Evolutionary conservation across 2,329 filamentous ascomycete species (phyloP), one percentile per base, ranked within the genome.

Genomic region (Thelonectria olida): DNA sequence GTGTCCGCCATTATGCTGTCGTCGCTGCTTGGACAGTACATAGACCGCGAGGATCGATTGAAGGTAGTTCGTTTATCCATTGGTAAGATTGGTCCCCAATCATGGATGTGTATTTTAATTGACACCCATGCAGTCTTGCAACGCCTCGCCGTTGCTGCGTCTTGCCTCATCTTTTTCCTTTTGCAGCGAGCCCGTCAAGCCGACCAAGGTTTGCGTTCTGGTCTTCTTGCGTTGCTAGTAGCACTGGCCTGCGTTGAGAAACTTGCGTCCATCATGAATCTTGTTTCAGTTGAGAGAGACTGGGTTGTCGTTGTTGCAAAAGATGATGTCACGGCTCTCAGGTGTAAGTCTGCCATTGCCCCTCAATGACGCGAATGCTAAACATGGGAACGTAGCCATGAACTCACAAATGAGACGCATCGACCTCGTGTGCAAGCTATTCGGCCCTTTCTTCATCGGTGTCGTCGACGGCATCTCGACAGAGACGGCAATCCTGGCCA

Each of bases 191-290:
- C 38, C 4, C 50, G 54, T 2, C 8, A 41, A 8, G 38, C 63
- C 3, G 52, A 64, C 2, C 47, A 27, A 12, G 54, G 53, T 20
- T 25, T 67, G 5, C 54, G 67, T 27, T 53, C 50, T 9, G 62
- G 65, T 3, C 61, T 81, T 13, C 75, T 84, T 38, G 72, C 69
- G 0, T 28, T 75, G 0, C 58, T 81, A 2, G 80, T 84, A 0
- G 17, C 85, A 0, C 76, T 92, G 44, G 88, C 89, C 1, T 91
- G 90, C 57, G 69, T 89, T 1, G 91, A 93, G 75, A 93, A 93
- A 72, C 74, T 92, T 8, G 82, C 81, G 13, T 82, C 88, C 1
- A 81, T 89, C 6, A 82, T 87, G 73, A 93, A 92, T 71, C 80
- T 86, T 0, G 85, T 93, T 1, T 81, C 90, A 0, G 83, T 93